Base-by-base conservation (phyloP, 1,139 yeast species). In the Arxiozyma slooffiae region DNA sequence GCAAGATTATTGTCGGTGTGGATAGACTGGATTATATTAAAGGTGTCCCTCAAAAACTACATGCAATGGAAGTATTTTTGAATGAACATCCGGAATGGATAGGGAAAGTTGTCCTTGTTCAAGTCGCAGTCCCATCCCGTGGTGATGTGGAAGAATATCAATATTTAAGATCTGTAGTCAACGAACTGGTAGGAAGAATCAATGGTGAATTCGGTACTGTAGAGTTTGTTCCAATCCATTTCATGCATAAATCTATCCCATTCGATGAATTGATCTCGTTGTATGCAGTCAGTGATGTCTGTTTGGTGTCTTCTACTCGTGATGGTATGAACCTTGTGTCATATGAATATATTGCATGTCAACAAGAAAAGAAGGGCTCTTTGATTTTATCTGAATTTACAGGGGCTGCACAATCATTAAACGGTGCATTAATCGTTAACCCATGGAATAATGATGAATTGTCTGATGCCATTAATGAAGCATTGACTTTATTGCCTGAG, bases 71-170 rank as follows among this genome's bases (percentile, higher is more conserved):
- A 65, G 86, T 89, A 14, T 92, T 92, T 60, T 72, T 94, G 51
- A 81, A 82, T 44, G 95, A 87, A 62, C 95, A 94, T 66, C 98
- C 98, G 0, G 97, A 90, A 69, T 94, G 97, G 96, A 87, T 89
- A 46, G 98, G 98, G 6, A 94, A 92, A 68, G 97, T 90, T 20
- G 92, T 94, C 1, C 73, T 94, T 49, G 95, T 94, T 6, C 99
- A 94, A 68, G 94, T 94, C 38, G 98, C 98, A 0, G 97, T 94
- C 17, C 99, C 99, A 11, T 85, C 95, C 23, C 78, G 99, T 61
- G 97, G 96, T 47, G 98, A 92, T 61, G 99, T 94, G 26, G 98
- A 94, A 69, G 99, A 94, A 67, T 94, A 94, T 68, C 98, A 92
- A 66, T 85, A 88, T 61, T 73, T 94, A 58, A 77, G 98, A 55